Evolutionary conservation across 139 green algal species (phyloP).

Genomic region (Bryopsis sp.): DNA sequence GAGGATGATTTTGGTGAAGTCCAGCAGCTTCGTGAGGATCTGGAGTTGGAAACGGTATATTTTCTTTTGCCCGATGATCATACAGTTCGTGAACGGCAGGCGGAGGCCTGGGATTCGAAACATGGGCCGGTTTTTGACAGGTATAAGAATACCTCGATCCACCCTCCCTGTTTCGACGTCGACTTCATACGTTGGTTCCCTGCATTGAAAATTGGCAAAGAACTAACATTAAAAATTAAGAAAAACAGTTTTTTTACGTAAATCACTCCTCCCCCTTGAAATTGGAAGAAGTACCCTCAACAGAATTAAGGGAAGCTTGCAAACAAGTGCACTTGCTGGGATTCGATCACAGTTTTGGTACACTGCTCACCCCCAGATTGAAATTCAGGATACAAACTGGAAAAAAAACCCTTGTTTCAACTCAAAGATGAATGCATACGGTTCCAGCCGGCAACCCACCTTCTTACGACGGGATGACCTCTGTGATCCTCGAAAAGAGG

Average conservation of each 20-base stretch:
- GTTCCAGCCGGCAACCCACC: background rate
- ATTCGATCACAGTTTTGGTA: too few relatives aligned
- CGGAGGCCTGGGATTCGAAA: background rate
- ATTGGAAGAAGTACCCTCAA: background rate
- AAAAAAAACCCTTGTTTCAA: too few relatives aligned
- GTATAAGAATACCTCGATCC: slow-evolving; percentile 8
- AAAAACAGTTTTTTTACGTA: background rate
- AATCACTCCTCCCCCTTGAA: background rate
- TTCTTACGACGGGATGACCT: background rate
- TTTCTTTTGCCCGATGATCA: background rate
- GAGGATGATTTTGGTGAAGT: slow-evolving; percentile 11
- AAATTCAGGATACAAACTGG: too few relatives aligned
- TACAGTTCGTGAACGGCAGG: background rate
- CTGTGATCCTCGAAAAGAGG: slow-evolving; percentile 13
- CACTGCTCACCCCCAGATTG: too few relatives aligned
- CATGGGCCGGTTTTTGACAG: background rate
- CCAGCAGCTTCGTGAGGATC: slow-evolving; percentile 1
- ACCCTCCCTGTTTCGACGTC: slow-evolving; percentile 8
- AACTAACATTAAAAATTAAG: background rate
- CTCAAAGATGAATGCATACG: too few relatives aligned
- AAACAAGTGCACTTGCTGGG: background rate
- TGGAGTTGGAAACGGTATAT: slow-evolving; percentile 17
- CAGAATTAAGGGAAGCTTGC: background rate
- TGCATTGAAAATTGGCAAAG: background rate
- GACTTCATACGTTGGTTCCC: background rate